Evolutionary conservation across 768 basidiomycete genomes (phyloP), one percentile per base, ranked within the genome.

Genomic region (Leccinum pellstonianum): DNA sequence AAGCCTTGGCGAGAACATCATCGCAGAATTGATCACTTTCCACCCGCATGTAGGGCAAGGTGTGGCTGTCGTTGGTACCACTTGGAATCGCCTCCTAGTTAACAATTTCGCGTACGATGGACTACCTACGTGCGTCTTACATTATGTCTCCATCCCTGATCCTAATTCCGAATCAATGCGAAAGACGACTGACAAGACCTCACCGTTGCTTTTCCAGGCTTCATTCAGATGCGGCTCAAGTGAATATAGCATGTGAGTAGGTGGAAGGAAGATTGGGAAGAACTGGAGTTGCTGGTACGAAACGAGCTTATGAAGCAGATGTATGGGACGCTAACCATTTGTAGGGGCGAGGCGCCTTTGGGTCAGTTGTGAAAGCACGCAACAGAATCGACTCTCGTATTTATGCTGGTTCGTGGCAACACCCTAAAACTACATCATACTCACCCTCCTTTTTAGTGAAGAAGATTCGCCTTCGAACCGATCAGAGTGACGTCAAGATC

Each of bases 211-310:
- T 25, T 25, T 25, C 25, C 25, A 25, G 25, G 25, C 25, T 25
- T 25, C 25, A 25, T 25, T 25, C 25, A 25, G 25, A 25, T n/a
- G n/a, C n/a, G n/a, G n/a, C n/a, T n/a, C n/a, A n/a, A n/a, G n/a
- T n/a, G n/a, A n/a, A n/a, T n/a, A n/a, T n/a, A n/a, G n/a, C 84
- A 86, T 15, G 72, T 81, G 3, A 95, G 93, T 66, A 77, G 95
- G 59, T 98, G 93, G 86, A 90, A 91, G 66, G 88, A 92, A 56
- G 95, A 98, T 65, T 98, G 92, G 86, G 93, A 95, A 68, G 94
- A 96, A 70, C 76, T 97, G 9, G 95, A 96, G 69, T 78, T 93
- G 33, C 68, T 96, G 67, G 93, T 87, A 67, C 53, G 66, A 52
- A 37, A 23, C 35, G 9, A 48, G 43, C 12, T 51, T 57, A 12